Evolutionary conservation across 2,329 filamentous ascomycete genomes (phyloP), one percentile per base, ranked within the genome.

Genomic region (Aspergillus fructus): DNA sequence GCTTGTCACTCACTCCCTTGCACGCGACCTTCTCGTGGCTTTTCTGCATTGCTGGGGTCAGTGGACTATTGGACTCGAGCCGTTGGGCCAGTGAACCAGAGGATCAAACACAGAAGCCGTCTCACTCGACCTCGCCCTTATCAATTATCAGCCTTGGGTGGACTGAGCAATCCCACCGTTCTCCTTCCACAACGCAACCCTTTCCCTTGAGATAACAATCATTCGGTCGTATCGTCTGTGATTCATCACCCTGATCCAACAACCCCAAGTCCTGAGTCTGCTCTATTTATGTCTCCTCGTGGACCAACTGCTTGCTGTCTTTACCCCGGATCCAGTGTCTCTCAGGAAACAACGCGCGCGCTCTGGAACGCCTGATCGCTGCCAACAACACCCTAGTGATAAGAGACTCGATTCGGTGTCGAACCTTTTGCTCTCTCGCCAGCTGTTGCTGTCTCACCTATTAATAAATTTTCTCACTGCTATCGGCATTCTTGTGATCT

Each of bases 301-400:
- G 48, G 13, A 17, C 19, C 24, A 27, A 40, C 11, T 34, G 34
- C 23, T 52, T 34, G 34, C 23, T 52, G 13, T 46, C 33, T 55
- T 40, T 59, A 61, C 59, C 59, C 57, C 59, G 51, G 57, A 61
- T 52, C 57, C 56, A 56, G 24, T 13, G 27, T 30, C 27, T 30
- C 34, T 37, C 34, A 41, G 17, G 30, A 51, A 53, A 46, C 55
- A 50, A 47, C 50, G 23, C 5, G 17, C 15, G n/a, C 23, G 15
- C 23, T n/a, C 12, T 39, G 17, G 47, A 13, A 39, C 49, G 37
- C 50, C 50, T 53, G 50, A 53, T 53, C 41, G 41, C 23, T 40
- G 41, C 23, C 50, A n/a, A 43, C 19, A 7, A 43, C 19, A 7
- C 8, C 21, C 24, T 34, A 19, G 15, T 24, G 39, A 42, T 34